Percentiles rank a stretch among this genome's conserved stretches.
Evolutionary conservation across 352 stramenopile species (phyloP).

Genomic region (Globisporangium sylvaticum): DNA sequence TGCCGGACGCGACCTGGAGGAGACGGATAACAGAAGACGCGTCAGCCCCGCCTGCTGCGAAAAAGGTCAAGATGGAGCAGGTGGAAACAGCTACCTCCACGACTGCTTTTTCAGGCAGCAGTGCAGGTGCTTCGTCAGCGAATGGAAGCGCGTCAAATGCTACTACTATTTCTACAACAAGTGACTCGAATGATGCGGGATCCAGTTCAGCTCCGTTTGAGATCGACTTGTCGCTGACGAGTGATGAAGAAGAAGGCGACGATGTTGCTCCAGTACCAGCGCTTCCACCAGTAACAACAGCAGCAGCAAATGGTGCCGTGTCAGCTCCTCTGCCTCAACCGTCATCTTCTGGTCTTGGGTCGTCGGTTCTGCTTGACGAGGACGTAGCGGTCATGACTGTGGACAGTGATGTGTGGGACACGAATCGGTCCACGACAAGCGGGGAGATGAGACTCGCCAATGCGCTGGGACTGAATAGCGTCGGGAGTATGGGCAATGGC

Average conservation of each 20-base stretch:
- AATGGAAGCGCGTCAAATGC: slow-evolving; percentile 4
- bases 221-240: slow-evolving; percentile 69
- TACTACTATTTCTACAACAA: slow-evolving; percentile 11
- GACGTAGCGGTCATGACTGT: slow-evolving; percentile 67
- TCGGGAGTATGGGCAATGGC: neutral
- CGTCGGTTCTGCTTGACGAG: slow-evolving; percentile 47
- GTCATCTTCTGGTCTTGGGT: slow-evolving; percentile 4
- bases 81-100: slow-evolving; percentile 8
- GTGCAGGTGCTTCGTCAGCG: neutral
- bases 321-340: neutral
- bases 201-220: slow-evolving; percentile 46
- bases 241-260: slow-evolving; percentile 60
- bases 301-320: slow-evolving; percentile 10
- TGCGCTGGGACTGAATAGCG: slow-evolving; percentile 8
- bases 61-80: slow-evolving; percentile 58
- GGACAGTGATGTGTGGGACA: slow-evolving; percentile 62
- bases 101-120: neutral
- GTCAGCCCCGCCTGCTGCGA: slow-evolving; percentile 30
- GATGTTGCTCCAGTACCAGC: slow-evolving; percentile 1
- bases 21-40: slow-evolving; percentile 51
- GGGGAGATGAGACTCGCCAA: slow-evolving; percentile 23
- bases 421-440: slow-evolving; percentile 19
- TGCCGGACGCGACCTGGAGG: slow-evolving; percentile 80
- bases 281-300: neutral
- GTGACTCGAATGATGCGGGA: slow-evolving; percentile 16